Base-by-base conservation (phyloP, 2,329 filamentous ascomycete species). In the Mollisia scopiformis region DNA sequence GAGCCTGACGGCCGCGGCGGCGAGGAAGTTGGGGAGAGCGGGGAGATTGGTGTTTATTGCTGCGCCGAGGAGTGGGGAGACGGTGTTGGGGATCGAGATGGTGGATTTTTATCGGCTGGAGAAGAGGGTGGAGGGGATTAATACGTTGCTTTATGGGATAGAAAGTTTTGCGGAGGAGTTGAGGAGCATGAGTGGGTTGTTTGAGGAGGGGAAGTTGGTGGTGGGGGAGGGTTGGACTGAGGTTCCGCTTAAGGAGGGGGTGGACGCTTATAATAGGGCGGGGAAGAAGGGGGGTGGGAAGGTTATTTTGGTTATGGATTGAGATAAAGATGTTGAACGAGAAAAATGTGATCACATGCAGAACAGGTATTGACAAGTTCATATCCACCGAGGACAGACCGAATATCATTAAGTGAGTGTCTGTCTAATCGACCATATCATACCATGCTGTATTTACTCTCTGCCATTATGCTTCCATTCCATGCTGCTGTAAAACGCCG, bases 141-240 rank as follows among this genome's bases (percentile, higher is more conserved):
- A 71, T 62, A 63, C 64, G 5, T 52, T 71, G 23, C n/a, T 56
- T 7, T 68, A 68, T 59, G 33, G 46, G 5, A 64, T 62, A 1
- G 60, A 63, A 41, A 68, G 68, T n/a, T 59, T 65, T 52, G 69
- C 63, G 1, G 27, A 14, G 16, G 58, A 63, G 50, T 41, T 71
- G 51, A 80, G 86, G 59, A 82, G 82, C 82, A 87, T 88, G 70
- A 60, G 53, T 1, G 16, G 51, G 8, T 47, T 57, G 25, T 71
- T 71, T 54, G 68, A 71, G 16, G 31, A 47, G 0, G 65, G 64
- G 0, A 25, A 30, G 2, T 54, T 70, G 52, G 11, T 1, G n/a
- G 59, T 62, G 23, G 55, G 57, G 25, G 37, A 58, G 11, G 47
- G 33, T 19, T 35, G 46, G 0, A 64, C 63, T 0, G 23, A 30